Evolutionary conservation across 1,284 basidiomycete species (phyloP).

Genomic region (Moesziomyces sp.): DNA sequence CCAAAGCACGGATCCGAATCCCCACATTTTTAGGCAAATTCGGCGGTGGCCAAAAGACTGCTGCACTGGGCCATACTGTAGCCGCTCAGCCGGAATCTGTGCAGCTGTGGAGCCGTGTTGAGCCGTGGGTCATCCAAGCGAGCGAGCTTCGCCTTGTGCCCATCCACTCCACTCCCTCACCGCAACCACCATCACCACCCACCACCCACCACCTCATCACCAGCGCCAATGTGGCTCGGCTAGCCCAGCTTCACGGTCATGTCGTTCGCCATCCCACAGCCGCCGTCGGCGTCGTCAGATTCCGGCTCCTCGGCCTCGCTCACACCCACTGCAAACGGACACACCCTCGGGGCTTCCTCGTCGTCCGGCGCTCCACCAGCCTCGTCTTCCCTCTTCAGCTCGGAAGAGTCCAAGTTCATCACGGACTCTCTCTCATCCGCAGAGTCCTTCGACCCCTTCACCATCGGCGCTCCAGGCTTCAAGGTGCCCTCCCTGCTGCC

Average conservation of each 20-base stretch:
- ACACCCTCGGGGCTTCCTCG: conserved; percentile 11
- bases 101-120: too few species aligned
- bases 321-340: conserved; percentile 36
- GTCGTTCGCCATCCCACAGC: conserved; percentile 40
- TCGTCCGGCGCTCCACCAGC: conserved; percentile 7
- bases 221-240: background rate
- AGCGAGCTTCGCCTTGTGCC: too few species aligned
- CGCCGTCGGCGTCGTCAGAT: conserved; percentile 40
- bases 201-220: background rate
- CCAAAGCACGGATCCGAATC: background rate
- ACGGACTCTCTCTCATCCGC: conserved; percentile 52
- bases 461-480: conserved; percentile 57
- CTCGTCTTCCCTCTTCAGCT: conserved; percentile 50
- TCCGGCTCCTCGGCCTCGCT: conserved; percentile 43
- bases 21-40: background rate
- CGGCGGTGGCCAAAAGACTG: too few species aligned
- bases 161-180: background rate
- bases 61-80: too few species aligned
- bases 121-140: too few species aligned
- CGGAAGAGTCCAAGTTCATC: conserved; percentile 59
- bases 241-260: conserved; percentile 3
- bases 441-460: conserved; percentile 60
- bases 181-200: background rate
- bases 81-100: too few species aligned
- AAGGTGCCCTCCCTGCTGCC: conserved; percentile 57